Conservation (phyloP, 2,329 filamentous ascomycete genomes). For the Aureobasidium musti region DNA sequence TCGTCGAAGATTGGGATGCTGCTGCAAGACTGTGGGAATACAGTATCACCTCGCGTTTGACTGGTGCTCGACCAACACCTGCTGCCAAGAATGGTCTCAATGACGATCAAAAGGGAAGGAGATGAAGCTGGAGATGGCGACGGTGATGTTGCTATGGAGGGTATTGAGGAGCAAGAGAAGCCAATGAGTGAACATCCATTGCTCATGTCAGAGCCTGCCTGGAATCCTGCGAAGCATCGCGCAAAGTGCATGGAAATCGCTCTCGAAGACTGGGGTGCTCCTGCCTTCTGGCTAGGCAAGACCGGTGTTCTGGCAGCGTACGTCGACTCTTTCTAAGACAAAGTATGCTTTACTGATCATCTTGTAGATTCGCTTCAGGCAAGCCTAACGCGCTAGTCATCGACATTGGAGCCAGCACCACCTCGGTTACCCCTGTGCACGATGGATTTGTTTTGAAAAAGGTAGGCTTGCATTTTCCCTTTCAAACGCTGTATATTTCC, state of each 20-base stretch:
- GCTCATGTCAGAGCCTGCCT: constrained; percentile 89
- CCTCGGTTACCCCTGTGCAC: constrained; percentile 86
- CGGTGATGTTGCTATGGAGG: constrained; percentile 63
- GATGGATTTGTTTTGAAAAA: constrained; percentile 94
- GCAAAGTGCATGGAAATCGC: constrained; percentile 95
- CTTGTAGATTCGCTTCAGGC: constrained; percentile 72
- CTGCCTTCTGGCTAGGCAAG: constrained; percentile 89
- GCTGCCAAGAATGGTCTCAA: constrained; percentile 78
- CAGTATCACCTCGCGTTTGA: constrained; percentile 83
- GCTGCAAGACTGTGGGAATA: constrained; percentile 91
- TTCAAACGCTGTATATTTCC: background rate
- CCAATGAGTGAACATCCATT: constrained; percentile 85
- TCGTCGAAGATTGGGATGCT: constrained; percentile 95
- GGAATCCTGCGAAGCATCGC: constrained; percentile 83
- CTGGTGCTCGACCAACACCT: constrained; percentile 69
- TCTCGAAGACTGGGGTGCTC: constrained; percentile 95
- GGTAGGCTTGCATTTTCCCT: constrained; percentile 36
- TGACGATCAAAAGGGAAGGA: constrained; percentile 57
- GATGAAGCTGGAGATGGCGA: constrained; percentile 45
- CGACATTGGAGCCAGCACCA: constrained; percentile 85
- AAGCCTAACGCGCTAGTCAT: constrained; percentile 92
- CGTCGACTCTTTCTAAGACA: constrained; percentile 35
- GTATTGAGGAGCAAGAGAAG: constrained; percentile 65
- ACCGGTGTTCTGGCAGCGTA: constrained; percentile 83
- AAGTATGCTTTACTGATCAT: constrained; percentile 32